These are phyloP conservation scores for Chalciporus sphaerocephalus DNA, from an alignment of 768 basidiomycete genomes.

Conservation along the genomic window DNA sequence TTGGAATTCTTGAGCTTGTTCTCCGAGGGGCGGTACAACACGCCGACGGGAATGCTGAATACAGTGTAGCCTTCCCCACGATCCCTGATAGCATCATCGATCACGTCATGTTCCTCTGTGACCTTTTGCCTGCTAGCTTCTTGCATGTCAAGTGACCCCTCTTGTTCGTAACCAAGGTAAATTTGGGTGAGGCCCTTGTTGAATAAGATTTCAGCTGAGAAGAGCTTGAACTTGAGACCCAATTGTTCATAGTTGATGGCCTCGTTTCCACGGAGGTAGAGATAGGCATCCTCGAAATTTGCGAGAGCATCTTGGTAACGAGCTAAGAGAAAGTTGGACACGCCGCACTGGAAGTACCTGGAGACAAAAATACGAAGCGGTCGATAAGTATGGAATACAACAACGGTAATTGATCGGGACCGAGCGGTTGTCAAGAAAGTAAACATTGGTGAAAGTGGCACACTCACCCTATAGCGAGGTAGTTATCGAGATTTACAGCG, in stretches of 20 bases:
- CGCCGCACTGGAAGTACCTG: conserved; percentile 86
- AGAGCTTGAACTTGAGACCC: conserved; percentile 86
- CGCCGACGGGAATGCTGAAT: conserved; percentile 87
- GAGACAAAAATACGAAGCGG: background rate
- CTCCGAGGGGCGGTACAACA: conserved; percentile 85
- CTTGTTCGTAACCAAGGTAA: conserved; percentile 57
- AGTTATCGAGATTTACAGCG: conserved; percentile 76
- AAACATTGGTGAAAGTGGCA: conserved; percentile 6
- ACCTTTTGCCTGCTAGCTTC: conserved; percentile 69
- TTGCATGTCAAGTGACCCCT: conserved; percentile 68
- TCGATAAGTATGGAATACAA: background rate
- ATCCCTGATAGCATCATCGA: conserved; percentile 85
- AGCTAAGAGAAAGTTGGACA: conserved; percentile 81
- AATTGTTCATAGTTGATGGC: conserved; percentile 91
- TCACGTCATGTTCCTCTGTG: conserved; percentile 81
- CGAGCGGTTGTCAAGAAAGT: background rate
- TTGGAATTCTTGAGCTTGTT: conserved; percentile 86
- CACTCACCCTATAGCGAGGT: conserved; percentile 82
- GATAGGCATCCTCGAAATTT: conserved; percentile 80
- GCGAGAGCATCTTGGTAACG: conserved; percentile 70
- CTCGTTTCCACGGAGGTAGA: conserved; percentile 79
- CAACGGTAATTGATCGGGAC: background rate
- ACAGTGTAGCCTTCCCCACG: conserved; percentile 86
- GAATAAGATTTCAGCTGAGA: conserved; percentile 85
- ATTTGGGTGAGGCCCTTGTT: conserved; percentile 81